phyloP scores from a whole-genome alignment of 2,329 filamentous ascomycete genomes.

The Epichloe sylvatica region DNA sequence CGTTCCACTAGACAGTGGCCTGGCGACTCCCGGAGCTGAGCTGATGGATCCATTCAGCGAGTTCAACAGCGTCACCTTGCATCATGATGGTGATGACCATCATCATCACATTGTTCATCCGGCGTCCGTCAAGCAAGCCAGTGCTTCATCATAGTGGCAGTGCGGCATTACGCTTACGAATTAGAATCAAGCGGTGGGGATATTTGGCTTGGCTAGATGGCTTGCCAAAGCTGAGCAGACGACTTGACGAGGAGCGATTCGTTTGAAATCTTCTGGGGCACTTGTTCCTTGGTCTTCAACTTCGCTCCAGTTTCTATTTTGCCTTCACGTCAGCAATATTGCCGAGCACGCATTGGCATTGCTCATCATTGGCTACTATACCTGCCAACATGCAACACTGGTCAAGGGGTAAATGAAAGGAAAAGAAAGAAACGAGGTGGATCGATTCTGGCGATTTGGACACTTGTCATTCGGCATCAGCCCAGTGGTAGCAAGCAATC shows the following conservation, averaged over 20 bases:
- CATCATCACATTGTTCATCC: constrained; percentile 16
- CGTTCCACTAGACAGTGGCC: constrained; percentile 72
- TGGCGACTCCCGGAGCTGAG: constrained; percentile 75
- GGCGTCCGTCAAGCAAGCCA: constrained; percentile 2
- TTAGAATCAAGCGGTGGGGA: background rate
- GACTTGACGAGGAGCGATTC: background rate
- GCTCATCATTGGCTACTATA: no score
- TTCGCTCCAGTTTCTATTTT: no score
- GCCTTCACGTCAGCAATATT: no score
- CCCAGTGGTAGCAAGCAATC: background rate
- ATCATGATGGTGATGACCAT: constrained; percentile 83
- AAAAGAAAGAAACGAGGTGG: no score
- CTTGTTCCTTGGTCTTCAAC: no score
- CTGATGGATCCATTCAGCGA: constrained; percentile 86
- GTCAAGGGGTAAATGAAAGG: no score
- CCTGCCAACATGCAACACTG: no score
- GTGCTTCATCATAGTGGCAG: constrained; percentile 5
- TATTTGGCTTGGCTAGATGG: background rate
- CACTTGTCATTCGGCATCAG: background rate
- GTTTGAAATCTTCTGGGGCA: background rate
- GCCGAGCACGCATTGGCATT: no score
- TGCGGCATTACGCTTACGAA: background rate
- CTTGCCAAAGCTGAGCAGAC: background rate
- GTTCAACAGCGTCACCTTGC: constrained; percentile 94
- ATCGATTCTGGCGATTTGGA: no score